Evolutionary conservation across 108 stramenopile species (phyloP), one percentile per base, ranked within the genome.

Genomic region (Fragilariopsis cylindrus): DNA sequence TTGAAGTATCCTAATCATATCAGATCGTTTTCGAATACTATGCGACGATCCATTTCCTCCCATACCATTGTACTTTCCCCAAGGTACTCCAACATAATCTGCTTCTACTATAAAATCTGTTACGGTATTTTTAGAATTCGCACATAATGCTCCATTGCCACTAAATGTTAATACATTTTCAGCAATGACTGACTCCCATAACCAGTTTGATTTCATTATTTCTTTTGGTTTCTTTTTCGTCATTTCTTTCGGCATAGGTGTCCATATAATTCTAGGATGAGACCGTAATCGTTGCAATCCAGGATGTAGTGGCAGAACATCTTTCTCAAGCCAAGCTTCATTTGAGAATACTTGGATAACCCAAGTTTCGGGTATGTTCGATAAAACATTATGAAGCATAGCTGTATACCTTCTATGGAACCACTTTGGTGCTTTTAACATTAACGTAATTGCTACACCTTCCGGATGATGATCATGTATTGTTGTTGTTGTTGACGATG

Each of bases 121-220:
- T 21, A 72, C n/a, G 1, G 30, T 39, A 3, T 13, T 53, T 50
- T 65, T 46, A 18, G 66, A 70, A 65, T 84, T 87, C 30, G 76
- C 71, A 65, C 86, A 87, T 48, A 87, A 55, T 46, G 78, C 81
- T 0, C 86, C 86, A 76, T 87, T 87, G 11, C 86, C 86, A 39
- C 72, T 63, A 77, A 87, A 84, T 18, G 82, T 12, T 6, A 87
- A 57, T 1, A 87, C 77, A n/a, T 77, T 77, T 47, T 87, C 87
- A 19, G 76, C 80, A 19, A 72, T 53, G 13, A 88, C 19, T 41
- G 60, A 52, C 19, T 84, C 56, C 87, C 87, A 88, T 39, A 88
- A 71, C 82, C 84, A 88, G 42, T 21, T 40, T 5, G 67, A 62
- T 67, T 76, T 73, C 70, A 81, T 19, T 15, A 84, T 68, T 39